phyloP scores from a whole-genome alignment of 257 asterid genomes.

The Cordia subcordata region DNA sequence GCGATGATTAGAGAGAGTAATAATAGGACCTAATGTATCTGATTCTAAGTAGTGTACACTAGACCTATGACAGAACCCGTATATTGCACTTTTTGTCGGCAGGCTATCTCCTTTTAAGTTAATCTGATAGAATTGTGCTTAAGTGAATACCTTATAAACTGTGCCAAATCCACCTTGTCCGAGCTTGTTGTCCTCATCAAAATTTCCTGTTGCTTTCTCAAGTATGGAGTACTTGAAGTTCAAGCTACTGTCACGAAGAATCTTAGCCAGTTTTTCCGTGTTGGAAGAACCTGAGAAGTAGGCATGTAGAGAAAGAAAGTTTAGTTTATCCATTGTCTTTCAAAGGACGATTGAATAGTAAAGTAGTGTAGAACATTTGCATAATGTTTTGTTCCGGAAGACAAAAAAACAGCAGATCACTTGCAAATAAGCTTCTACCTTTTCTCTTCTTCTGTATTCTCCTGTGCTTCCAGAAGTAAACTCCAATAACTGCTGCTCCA shows the following conservation, averaged over 20 bases:
- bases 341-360: too few species aligned
- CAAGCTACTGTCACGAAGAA: conserved; percentile 74
- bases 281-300: conserved; percentile 42
- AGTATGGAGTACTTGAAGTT: conserved; percentile 90
- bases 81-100: too few species aligned
- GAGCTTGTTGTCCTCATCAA: conserved; percentile 76
- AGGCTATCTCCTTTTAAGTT: too few species aligned
- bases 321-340: too few species aligned
- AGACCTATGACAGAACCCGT: too few species aligned
- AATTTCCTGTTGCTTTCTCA: conserved; percentile 79
- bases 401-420: too few species aligned
- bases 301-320: not conserved
- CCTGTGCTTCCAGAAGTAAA: conserved; percentile 17
- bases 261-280: conserved; percentile 58
- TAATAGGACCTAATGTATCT: too few species aligned
- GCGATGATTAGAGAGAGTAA: too few species aligned
- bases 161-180: conserved; percentile 97
- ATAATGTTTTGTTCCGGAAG: too few species aligned
- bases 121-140: not conserved
- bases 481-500: conserved; percentile 12
- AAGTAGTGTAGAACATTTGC: too few species aligned
- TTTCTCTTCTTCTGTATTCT: conserved; percentile 21
- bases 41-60: too few species aligned
- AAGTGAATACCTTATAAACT: conserved; percentile 62
- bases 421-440: conserved; percentile 14